phyloP scores from a whole-genome alignment of 352 stramenopile genomes.

The Detonula confervacea region DNA sequence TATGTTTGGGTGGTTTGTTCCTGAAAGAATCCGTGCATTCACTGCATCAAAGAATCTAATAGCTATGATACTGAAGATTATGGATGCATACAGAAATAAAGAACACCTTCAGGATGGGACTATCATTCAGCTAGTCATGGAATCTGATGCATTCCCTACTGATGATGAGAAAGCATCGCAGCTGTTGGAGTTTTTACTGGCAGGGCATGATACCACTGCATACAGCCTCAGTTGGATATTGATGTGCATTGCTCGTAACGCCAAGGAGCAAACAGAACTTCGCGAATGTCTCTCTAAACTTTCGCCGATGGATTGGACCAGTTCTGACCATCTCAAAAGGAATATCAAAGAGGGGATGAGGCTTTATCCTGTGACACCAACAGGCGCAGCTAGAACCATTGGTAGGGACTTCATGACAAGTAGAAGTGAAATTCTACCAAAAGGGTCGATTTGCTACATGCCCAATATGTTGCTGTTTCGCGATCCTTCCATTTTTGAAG shows the following conservation, averaged over 20 bases:
- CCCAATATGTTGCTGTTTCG: slow-evolving; percentile 43
- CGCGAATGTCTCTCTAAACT: slow-evolving; percentile 27
- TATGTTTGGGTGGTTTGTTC: slow-evolving; percentile 17
- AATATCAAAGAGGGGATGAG: slow-evolving; percentile 59
- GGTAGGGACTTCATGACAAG: slow-evolving; percentile 43
- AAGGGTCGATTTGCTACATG: slow-evolving; percentile 38
- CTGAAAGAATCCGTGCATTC: slow-evolving; percentile 23
- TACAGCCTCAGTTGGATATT: slow-evolving; percentile 58
- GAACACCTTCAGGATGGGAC: slow-evolving; percentile 8
- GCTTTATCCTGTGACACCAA: slow-evolving; percentile 41
- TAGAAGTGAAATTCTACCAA: slow-evolving; percentile 43
- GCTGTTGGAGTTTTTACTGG: slow-evolving; percentile 49
- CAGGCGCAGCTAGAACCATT: slow-evolving; percentile 13
- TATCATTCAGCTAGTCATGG: slow-evolving; percentile 50
- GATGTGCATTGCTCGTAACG: slow-evolving; percentile 48
- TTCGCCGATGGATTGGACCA: slow-evolving; percentile 19
- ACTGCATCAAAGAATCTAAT: slow-evolving; percentile 22
- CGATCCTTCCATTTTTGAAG: slow-evolving; percentile 49
- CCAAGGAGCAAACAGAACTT: slow-evolving; percentile 20
- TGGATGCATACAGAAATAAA: slow-evolving; percentile 35
- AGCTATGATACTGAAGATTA: slow-evolving; percentile 39
- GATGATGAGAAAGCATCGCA: slow-evolving; percentile 45
- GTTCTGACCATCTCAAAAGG: slow-evolving; percentile 36
- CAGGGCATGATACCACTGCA: slow-evolving; percentile 61
- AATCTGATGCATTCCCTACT: slow-evolving; percentile 35